Evolutionary conservation across 805 yeast genomes (phyloP), one percentile per base, ranked within the genome.

Genomic region (Lipomyces sp.): DNA sequence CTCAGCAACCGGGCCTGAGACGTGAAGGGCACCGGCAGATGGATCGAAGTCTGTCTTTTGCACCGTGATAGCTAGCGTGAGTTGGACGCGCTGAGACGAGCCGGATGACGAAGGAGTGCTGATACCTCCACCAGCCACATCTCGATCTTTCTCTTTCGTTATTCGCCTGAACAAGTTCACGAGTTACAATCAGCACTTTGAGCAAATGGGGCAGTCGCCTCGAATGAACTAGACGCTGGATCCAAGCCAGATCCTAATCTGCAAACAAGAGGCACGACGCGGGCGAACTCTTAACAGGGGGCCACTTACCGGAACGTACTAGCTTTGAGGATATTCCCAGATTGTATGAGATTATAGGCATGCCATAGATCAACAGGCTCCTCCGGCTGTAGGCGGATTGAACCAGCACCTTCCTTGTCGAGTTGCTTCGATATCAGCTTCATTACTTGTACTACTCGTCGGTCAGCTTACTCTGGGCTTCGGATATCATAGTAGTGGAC

Each of bases 331-430:
- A 85, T 87, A 78, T 95, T 98, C 29, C 88, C 90, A 63, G 85
- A 84, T 59, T 87, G 88, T 2, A 95, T 82, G 33, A 95, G 80
- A 74, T 94, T 95, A 80, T 92, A 92, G 3, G 91, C 75, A 33
- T 90, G 87, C 92, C 97, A 95, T 67, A 95, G 81, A 76, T 94
- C 99, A 73, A 94, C 98, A 58, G 89, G 86, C 73, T 95, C 98
- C 73, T 93, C 90, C 0, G 98, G 93, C 2, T 86, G 79, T 29
- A 94, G 76, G 0, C 90, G 82, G 29, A 91, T 81, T 2, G 83
- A 78, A 4, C 94, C 96, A 64, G 88, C 83, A 60, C 83, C 80
- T 70, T 88, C 91, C 69, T 84, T 86, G 62, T 83, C 86, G 48
- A 86, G 76, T 18, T 77, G 73, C 65, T 84, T 83, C 4, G 81